Evolutionary conservation across 2,329 filamentous ascomycete species (phyloP).

Genomic region (Diplodia seriata): DNA sequence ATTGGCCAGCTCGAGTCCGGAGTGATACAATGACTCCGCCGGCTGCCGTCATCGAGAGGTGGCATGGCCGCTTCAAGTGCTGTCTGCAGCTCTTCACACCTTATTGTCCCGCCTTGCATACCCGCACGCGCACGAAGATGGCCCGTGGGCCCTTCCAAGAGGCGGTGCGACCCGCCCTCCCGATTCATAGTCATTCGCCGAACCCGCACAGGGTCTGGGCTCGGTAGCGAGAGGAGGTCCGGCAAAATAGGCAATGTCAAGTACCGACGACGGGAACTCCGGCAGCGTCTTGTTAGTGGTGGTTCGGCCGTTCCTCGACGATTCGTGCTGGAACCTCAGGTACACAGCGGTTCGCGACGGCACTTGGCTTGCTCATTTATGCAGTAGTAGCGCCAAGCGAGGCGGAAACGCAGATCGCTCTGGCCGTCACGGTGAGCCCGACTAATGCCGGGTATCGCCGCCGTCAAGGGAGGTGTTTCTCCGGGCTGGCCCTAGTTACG

Average conservation of each 20-base stretch:
- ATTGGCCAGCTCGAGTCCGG: too few relatives aligned
- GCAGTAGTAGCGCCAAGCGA: constrained; percentile 4
- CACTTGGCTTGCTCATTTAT: too few relatives aligned
- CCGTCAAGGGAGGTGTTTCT: constrained; percentile 10
- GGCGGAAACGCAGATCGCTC: not conserved
- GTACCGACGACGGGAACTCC: too few relatives aligned
- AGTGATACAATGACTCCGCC: too few relatives aligned
- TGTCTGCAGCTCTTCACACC: too few relatives aligned
- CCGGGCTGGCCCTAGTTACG: constrained; percentile 3
- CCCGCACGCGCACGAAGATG: not conserved
- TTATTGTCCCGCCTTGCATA: too few relatives aligned
- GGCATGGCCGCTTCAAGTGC: too few relatives aligned
- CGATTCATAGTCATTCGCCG: not conserved
- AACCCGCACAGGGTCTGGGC: too few relatives aligned
- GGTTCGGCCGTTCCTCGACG: not conserved
- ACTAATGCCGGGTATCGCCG: constrained; percentile 18
- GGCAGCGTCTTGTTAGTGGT: not conserved
- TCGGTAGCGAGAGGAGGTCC: too few relatives aligned
- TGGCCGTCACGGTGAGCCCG: not conserved
- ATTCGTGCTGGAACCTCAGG: constrained; percentile 3
- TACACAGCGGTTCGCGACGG: not conserved
- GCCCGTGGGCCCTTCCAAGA: not conserved
- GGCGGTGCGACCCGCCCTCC: constrained; percentile 5
- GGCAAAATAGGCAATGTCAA: too few relatives aligned
- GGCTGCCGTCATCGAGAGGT: too few relatives aligned